Evolutionary conservation across 2,329 filamentous ascomycete genomes (phyloP).

Genomic region (Cryphonectria carpinicola): DNA sequence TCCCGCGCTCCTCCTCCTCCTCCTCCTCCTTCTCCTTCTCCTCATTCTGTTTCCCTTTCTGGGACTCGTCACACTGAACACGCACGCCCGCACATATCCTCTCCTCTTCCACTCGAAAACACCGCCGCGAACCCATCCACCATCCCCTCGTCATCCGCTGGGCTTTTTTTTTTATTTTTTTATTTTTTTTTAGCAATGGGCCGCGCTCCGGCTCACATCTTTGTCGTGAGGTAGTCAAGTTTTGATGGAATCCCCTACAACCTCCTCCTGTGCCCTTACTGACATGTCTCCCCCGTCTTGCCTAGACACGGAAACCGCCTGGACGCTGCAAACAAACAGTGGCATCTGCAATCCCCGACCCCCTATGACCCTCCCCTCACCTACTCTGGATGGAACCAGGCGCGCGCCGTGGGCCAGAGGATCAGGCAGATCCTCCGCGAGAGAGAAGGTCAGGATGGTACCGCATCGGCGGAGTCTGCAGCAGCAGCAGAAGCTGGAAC

Average conservation of each 20-base stretch:
- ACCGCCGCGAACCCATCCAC: not conserved
- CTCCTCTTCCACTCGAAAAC: not conserved
- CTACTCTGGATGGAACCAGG: slow-evolving; percentile 91
- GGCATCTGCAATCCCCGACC: slow-evolving; percentile 90
- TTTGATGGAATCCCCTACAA: not conserved
- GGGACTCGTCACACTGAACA: not conserved
- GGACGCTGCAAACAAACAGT: slow-evolving; percentile 91
- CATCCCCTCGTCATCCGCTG: not conserved
- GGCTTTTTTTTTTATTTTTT: not conserved
- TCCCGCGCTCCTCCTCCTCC: slow-evolving; percentile 7
- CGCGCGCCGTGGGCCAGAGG: slow-evolving; percentile 76
- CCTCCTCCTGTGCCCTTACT: not conserved
- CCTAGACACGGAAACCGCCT: slow-evolving; percentile 86
- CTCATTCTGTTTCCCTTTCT: not conserved
- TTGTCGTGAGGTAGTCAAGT: slow-evolving; percentile 51
- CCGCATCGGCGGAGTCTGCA: slow-evolving; percentile 28
- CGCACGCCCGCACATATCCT: not conserved
- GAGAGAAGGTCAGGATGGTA: slow-evolving; percentile 50
- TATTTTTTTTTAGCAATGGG: slow-evolving; percentile 47
- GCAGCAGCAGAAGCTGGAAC: not conserved
- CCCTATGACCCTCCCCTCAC: slow-evolving; percentile 96
- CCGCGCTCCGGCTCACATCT: slow-evolving; percentile 53
- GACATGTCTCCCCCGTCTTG: not conserved
- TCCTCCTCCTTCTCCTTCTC: not conserved
- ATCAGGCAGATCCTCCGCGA: slow-evolving; percentile 75